Percentiles rank a stretch among this genome's conserved stretches.
Evolutionary conservation across 495 filamentous ascomycete genomes (phyloP).

Genomic region (Daldinia vernicosa): DNA sequence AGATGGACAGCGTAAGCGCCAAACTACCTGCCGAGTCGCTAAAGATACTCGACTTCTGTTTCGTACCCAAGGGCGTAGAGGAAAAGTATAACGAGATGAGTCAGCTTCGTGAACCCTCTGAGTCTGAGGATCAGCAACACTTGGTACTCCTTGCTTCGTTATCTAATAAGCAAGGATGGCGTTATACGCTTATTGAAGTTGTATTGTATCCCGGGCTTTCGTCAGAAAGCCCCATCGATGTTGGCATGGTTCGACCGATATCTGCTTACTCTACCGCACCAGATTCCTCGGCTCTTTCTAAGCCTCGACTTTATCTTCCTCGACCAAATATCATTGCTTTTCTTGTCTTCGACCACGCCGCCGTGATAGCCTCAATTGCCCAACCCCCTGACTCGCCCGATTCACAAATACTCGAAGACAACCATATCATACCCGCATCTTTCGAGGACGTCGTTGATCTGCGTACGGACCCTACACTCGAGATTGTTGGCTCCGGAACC

Average conservation of each 20-base stretch:
- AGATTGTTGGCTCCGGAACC: constrained; percentile 68
- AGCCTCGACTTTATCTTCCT: constrained; percentile 80
- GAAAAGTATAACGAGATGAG: constrained; percentile 53
- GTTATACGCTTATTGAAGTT: constrained; percentile 58
- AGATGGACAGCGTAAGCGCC: constrained; percentile 41
- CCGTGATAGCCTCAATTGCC: constrained; percentile 77
- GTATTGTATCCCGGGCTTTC: constrained; percentile 46
- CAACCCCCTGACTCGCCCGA: constrained; percentile 68
- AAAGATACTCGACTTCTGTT: constrained; percentile 59
- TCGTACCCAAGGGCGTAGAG: constrained; percentile 55
- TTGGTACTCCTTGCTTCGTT: constrained; percentile 53
- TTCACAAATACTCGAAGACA: constrained; percentile 73
- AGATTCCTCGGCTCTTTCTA: constrained; percentile 51
- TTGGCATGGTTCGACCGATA: constrained; percentile 69
- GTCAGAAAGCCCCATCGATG: constrained; percentile 40
- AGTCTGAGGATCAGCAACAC: constrained; percentile 57
- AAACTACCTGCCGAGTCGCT: constrained; percentile 51
- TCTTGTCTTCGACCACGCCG: constrained; percentile 76
- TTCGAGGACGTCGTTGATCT: constrained; percentile 90
- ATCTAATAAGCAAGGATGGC: constrained; percentile 44
- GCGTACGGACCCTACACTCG: constrained; percentile 67
- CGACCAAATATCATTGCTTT: constrained; percentile 81
- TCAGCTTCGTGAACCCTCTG: constrained; percentile 51
- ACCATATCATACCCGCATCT: constrained; percentile 61
- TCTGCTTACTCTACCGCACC: constrained; percentile 66